Evolutionary conservation across 78 protist species (phyloP), one percentile per base, ranked within the genome.

Genomic region (Dictyostelium discoideum): DNA sequence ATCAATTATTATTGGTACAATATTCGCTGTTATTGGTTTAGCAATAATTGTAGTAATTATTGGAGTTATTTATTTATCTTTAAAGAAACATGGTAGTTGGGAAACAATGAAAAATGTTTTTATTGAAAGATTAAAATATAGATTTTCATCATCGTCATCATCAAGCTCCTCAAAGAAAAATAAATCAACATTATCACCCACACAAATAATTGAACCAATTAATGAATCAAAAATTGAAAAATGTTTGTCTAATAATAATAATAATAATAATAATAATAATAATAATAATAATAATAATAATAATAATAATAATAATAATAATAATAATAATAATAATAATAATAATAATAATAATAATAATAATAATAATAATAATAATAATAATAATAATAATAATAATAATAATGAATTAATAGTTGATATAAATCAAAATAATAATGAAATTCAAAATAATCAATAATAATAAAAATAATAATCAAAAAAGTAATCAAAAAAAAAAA

Each of bases 81-180:
- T 67, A 10, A 63, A 69, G 44, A 85, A 85, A 40, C 81, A 85
- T 44, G 90, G 90, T 5, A 50, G 54, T 50, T 39, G 67, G 18
- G 44, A 32, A 84, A 29, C n/a, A 26, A 84, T 84, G 87, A 84
- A 84, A 84, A 60, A 63, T 37, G 42, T 84, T 0, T 84, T 60
- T 60, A 9, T 37, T 2, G 87, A 84, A 39, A 84, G 87, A 84
- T 20, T 84, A 3, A 84, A 50, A 60, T 84, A 84, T 63, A 60
- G 7, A 39, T 32, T 54, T 20, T 37, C 46, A 32, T 32, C 37
- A 32, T 32, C 37, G 1, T 32, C 37, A 32, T 32, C 37, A 32
- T 32, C 46, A 42, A 42, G 46, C 7, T 42, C 46, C 7, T 42
- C 46, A 42, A 42, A 77, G 5, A 39, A 77, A 77, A 77, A 2